phyloP scores from a whole-genome alignment of 768 basidiomycete genomes.

The Leccinum incarnatum region DNA sequence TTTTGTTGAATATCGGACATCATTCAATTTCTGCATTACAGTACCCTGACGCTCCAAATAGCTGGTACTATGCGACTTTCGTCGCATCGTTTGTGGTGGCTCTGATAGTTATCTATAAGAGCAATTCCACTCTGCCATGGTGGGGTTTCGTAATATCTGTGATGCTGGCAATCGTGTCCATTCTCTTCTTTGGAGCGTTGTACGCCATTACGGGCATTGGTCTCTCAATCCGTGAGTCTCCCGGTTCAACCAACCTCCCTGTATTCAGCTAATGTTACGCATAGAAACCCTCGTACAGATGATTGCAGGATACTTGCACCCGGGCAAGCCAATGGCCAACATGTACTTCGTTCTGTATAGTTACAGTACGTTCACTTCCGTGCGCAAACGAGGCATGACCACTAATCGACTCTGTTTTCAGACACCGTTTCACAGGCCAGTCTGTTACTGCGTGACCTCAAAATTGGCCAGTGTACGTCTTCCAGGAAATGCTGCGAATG shows the following conservation, averaged over 20 bases:
- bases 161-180: conserved; percentile 46
- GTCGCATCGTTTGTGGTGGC: conserved; percentile 44
- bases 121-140: conserved; percentile 55
- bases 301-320: conserved; percentile 36
- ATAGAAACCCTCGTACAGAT: conserved; percentile 34
- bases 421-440: conserved; percentile 50
- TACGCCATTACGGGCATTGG: conserved; percentile 45
- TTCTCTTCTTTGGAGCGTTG: conserved; percentile 54
- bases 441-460: conserved; percentile 57
- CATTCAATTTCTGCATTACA: conserved; percentile 1
- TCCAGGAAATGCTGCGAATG: conserved; percentile 9
- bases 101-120: conserved; percentile 53
- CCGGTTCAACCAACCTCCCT: not conserved
- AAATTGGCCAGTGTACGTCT: conserved; percentile 34
- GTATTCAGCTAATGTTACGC: not conserved
- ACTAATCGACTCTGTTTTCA: conserved; percentile 20
- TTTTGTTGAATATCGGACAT: not conserved
- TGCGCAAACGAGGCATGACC: conserved; percentile 8
- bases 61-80: conserved; percentile 33
- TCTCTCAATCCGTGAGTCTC: conserved; percentile 21
- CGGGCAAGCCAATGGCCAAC: conserved; percentile 41
- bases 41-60: conserved; percentile 35
- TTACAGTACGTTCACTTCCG: conserved; percentile 35
- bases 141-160: conserved; percentile 57
- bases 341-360: conserved; percentile 45